Evolutionary conservation across 352 stramenopile genomes (phyloP).

Genomic region (Pythium brassicae): DNA sequence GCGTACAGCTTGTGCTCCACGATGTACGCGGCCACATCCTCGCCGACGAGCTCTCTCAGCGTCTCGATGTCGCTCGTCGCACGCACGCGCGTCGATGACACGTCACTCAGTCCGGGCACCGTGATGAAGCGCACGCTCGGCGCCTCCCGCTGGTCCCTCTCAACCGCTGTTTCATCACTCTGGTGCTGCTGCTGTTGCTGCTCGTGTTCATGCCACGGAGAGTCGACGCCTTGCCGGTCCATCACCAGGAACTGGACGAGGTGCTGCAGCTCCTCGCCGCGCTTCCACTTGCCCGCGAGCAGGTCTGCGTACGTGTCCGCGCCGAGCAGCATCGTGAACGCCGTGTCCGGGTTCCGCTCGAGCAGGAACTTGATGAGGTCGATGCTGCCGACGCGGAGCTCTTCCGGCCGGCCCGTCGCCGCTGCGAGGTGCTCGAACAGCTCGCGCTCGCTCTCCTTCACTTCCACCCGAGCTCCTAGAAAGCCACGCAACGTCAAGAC

Average conservation of each 20-base stretch:
- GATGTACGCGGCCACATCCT: constrained; percentile 76
- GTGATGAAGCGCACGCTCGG: constrained; percentile 42
- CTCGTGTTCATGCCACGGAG: constrained; percentile 21
- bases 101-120: constrained; percentile 56
- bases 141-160: neutral
- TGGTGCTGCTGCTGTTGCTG: neutral
- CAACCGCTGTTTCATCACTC: neutral
- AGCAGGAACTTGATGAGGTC: constrained; percentile 62
- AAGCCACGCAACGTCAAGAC: neutral
- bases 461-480: constrained; percentile 31
- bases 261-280: constrained; percentile 63
- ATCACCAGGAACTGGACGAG: constrained; percentile 72
- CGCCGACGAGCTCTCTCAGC: constrained; percentile 37
- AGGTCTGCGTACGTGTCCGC: constrained; percentile 84
- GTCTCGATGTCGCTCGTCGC: constrained; percentile 25
- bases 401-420: constrained; percentile 16
- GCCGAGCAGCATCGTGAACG: constrained; percentile 75
- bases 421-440: constrained; percentile 45
- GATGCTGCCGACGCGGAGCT: constrained; percentile 65
- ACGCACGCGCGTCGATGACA: constrained; percentile 72
- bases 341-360: constrained; percentile 34
- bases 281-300: constrained; percentile 83
- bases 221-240: constrained; percentile 50
- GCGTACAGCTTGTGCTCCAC: constrained; percentile 65
- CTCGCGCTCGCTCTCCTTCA: constrained; percentile 63